Base-by-base conservation (phyloP, 495 filamentous ascomycete species). In the Talaromyces wortmannii region DNA sequence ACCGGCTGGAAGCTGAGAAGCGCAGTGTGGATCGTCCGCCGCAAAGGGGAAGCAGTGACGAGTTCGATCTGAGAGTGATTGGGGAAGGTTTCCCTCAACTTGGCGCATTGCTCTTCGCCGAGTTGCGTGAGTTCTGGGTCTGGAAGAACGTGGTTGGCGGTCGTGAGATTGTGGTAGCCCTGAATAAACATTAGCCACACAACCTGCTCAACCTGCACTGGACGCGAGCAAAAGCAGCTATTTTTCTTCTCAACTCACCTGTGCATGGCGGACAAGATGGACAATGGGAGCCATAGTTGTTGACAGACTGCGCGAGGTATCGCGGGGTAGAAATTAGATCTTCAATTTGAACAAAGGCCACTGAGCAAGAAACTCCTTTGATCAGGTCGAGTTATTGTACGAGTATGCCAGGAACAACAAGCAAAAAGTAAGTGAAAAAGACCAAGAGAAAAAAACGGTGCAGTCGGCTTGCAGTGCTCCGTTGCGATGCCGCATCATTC, bases 1-100 rank as follows among this genome's bases (percentile, higher is more conserved):
- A 76, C 67, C 4, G 84, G 74, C 46, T 66, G 68, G 70, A 96
- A 96, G 47, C 80, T 81, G 49, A 83, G 70, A 8, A 96, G 77
- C 5, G 87, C 83, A 0, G 92, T 96, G 66, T 88, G 85, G 32
- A 97, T 72, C 4, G 92, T 95, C 52, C 92, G 86, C 18, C 86
- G 85, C 48, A 96, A 78, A 1, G 92, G 92, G 0, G 90, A 95
- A 46, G 90, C 84, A 15, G 92, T 81, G 2, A 96, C 76, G 50
- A 91, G 78, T 6, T 85, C 84, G 66, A 92, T 69, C 33, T 80
- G 66, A 17, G 76, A 68, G 61, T 86, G 82, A 64, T 73, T 60
- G 10, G 88, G 87, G 68, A 96, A 95, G 29, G 52, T 63, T 3
- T 72, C 60, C 51, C 72, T 64, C 29, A 97, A 83, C 5, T 71